Base-by-base conservation (phyloP, 495 filamentous ascomycete species). In the Bacidia rubella region DNA sequence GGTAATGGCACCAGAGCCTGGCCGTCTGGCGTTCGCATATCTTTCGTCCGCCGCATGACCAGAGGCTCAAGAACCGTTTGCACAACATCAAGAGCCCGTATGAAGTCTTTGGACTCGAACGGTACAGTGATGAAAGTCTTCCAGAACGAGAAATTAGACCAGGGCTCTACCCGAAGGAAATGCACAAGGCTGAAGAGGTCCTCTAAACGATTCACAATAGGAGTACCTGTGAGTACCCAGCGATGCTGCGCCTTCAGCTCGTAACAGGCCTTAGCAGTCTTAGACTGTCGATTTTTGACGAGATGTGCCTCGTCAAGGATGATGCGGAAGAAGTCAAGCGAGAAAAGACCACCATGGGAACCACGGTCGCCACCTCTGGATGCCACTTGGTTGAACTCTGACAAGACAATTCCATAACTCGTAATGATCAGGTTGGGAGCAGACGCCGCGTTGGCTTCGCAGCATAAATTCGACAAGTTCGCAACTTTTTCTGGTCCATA, bases 91-190 rank as follows among this genome's bases (percentile, higher is more conserved):
- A 98, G 75, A 2, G 93, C 92, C 3, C 89, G 81, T 45, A 95
- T 77, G 56, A 87, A 95, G 57, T 98, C 84, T 57, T 92, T 93
- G 0, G 86, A 87, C 63, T 98, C 92, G 50, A 98, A 98, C 0
- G 92, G 92, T 12, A 90, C 80, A 0, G 93, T 98, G 57, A 98
- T 98, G 66, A 98, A 98, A 0, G 93, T 97, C 55, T 90, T 86
- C 92, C 92, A 98, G 69, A 93, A 98, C 2, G 88, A 92, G 63
- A 97, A 97, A 64, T 96, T 97, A 53, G 82, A 87, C 92, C 92
- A 98, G 1, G 92, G 92, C 60, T 97, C 93, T 7, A 97, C 92
- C 53, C 84, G 76, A 26, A 97, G 68, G 67, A 97, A 98, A 15
- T 84, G 77, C 22, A 98, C 87, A 26, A 97, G 68, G 60, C 85